Conservation (phyloP, 2,329 filamentous ascomycete genomes). For the Madurella fahalii region DNA sequence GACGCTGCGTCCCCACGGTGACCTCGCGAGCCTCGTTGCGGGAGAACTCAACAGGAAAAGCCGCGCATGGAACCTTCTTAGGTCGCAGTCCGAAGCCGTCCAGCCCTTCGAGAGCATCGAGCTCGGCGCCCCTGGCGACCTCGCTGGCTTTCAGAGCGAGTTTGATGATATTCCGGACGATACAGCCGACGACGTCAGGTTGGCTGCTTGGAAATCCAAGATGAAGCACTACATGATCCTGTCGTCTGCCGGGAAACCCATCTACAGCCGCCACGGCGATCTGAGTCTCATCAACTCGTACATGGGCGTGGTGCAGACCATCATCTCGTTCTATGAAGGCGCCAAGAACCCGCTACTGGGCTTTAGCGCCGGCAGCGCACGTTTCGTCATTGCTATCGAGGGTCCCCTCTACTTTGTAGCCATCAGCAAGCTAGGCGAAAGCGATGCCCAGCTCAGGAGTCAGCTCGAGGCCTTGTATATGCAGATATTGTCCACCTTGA, state of each 20-base stretch:
- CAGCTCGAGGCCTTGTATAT: conserved; percentile 95
- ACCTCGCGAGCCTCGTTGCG: conserved; percentile 77
- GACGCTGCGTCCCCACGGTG: conserved; percentile 58
- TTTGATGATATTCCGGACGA: conserved; percentile 66
- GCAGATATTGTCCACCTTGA: conserved; percentile 95
- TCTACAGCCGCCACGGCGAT: conserved; percentile 93
- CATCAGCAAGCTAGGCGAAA: conserved; percentile 89
- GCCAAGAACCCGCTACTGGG: conserved; percentile 71
- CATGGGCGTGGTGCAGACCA: conserved; percentile 92
- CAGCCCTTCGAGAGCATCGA: conserved; percentile 57
- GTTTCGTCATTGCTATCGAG: conserved; percentile 80
- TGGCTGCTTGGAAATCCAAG: conserved; percentile 82
- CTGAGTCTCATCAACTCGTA: conserved; percentile 86
- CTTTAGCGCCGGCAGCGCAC: conserved; percentile 81
- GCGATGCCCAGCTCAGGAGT: conserved; percentile 76
- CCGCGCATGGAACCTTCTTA: conserved; percentile 64
- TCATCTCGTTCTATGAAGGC: conserved; percentile 93
- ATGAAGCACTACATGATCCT: conserved; percentile 96
- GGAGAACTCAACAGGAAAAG: conserved; percentile 64
- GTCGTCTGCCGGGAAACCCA: conserved; percentile 92
- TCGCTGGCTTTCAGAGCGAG: conserved; percentile 68
- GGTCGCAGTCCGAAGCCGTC: conserved; percentile 56
- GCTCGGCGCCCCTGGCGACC: conserved; percentile 44
- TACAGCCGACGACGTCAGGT: conserved; percentile 51
- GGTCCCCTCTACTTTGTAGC: conserved; percentile 90